phyloP scores from a whole-genome alignment of 176 grass and related monocot genomes.

The Oryza rufipogon region DNA sequence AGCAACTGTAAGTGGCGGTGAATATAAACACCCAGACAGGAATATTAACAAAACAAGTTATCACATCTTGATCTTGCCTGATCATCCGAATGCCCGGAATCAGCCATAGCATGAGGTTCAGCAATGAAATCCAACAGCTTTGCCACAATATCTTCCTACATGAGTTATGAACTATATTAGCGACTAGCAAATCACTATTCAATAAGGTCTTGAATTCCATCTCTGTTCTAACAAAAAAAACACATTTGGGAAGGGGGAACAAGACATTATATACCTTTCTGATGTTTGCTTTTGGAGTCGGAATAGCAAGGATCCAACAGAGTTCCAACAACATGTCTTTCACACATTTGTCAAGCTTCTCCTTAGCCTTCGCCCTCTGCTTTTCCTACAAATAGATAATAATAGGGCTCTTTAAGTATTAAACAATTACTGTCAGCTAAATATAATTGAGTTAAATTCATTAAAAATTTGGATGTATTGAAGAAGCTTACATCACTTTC shows the following conservation, averaged over 20 bases:
- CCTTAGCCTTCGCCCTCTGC: slow-evolving; percentile 91
- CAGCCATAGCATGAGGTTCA: slow-evolving; percentile 65
- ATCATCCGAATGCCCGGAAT: slow-evolving; percentile 56
- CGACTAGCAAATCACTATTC: slow-evolving; percentile 4
- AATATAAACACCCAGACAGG: slow-evolving; percentile 8
- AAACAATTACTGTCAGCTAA: slow-evolving; percentile 27
- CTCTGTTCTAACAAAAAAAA: background rate
- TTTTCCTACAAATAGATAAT: slow-evolving; percentile 80
- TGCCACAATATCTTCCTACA: slow-evolving; percentile 86
- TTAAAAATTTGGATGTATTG: background rate
- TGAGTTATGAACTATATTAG: slow-evolving; percentile 47
- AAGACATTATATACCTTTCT: slow-evolving; percentile 70
- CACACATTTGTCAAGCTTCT: slow-evolving; percentile 95
- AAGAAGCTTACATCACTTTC: slow-evolving; percentile 70
- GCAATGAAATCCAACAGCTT: slow-evolving; percentile 95
- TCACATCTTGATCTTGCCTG: slow-evolving; percentile 41
- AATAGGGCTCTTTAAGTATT: slow-evolving; percentile 30
- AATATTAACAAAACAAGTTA: slow-evolving; percentile 10
- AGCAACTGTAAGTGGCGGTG: slow-evolving; percentile 33
- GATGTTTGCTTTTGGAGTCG: slow-evolving; percentile 67
- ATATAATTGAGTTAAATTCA: slow-evolving; percentile 1
- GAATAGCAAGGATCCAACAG: slow-evolving; percentile 85
- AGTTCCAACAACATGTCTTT: slow-evolving; percentile 81
- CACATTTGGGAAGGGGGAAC: slow-evolving; percentile 9
- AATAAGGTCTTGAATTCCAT: background rate